Evolutionary conservation across 1,284 basidiomycete species (phyloP).

Genomic region (Malassezia sympodialis): DNA sequence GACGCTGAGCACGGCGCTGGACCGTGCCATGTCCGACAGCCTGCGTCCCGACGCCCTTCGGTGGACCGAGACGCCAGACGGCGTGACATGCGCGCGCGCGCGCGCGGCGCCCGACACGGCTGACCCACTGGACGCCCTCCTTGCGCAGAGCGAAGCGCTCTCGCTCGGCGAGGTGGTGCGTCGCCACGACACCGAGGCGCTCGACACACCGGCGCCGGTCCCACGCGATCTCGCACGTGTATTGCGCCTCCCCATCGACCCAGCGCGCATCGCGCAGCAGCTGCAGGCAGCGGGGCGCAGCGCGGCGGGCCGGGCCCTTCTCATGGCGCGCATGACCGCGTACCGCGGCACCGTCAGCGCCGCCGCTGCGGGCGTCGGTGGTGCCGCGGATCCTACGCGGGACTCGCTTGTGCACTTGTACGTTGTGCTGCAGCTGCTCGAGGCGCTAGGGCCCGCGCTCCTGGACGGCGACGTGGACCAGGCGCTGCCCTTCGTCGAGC

Average conservation of each 20-base stretch:
- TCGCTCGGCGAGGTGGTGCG: background rate
- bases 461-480: conserved; percentile 28
- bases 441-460: conserved; percentile 33
- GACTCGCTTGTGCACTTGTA: background rate
- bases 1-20: conserved; percentile 12
- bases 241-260: conserved; percentile 24
- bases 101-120: background rate
- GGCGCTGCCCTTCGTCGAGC: conserved; percentile 36
- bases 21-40: background rate
- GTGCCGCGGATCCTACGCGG: background rate
- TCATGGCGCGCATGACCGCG: conserved; percentile 21
- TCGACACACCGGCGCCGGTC: background rate
- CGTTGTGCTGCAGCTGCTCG: conserved; percentile 33
- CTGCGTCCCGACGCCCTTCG: background rate
- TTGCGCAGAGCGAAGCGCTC: background rate
- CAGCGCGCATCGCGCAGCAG: conserved; percentile 20
- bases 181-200: background rate
- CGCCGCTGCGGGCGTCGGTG: conserved; percentile 5
- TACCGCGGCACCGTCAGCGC: conserved; percentile 25
- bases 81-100: background rate
- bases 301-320: conserved; percentile 21
- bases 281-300: conserved; percentile 20
- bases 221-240: conserved; percentile 15
- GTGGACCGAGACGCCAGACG: background rate
- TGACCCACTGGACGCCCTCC: background rate